phyloP scores from a whole-genome alignment of 2,329 filamentous ascomycete species.

The Calonectria hongkongensis region DNA sequence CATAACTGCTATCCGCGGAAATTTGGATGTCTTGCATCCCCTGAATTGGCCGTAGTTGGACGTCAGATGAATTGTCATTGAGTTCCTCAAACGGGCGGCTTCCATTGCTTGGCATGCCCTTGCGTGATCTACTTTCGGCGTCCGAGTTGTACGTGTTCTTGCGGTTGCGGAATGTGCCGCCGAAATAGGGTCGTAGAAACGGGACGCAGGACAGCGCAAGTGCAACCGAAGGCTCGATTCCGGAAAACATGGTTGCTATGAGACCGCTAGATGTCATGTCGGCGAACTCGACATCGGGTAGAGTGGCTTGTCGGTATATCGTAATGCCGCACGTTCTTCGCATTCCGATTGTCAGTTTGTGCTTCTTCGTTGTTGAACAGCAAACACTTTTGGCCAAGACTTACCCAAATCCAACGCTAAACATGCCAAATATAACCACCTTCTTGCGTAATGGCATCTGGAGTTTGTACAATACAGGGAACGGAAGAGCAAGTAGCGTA shows the following conservation, averaged over 20 bases:
- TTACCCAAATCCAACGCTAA: conserved; percentile 6
- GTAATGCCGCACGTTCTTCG: conserved; percentile 5
- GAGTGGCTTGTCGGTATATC: conserved; percentile 12
- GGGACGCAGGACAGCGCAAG: conserved; percentile 30
- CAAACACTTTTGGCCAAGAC: neutral
- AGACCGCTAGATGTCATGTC: conserved; percentile 34
- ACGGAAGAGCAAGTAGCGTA: conserved; percentile 2
- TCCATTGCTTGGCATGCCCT: neutral
- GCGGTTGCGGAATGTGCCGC: neutral
- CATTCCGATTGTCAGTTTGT: neutral
- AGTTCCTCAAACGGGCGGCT: conserved; percentile 2
- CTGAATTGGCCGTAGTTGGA: conserved; percentile 2
- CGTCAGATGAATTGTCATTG: conserved; percentile 3
- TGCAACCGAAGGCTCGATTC: conserved; percentile 30
- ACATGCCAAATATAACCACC: conserved; percentile 14
- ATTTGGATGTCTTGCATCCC: neutral
- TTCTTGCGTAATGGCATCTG: conserved; percentile 10
- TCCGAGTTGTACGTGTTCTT: conserved; percentile 22
- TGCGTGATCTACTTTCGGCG: conserved; percentile 9
- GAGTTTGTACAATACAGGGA: neutral
- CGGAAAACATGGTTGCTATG: conserved; percentile 31
- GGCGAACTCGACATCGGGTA: conserved; percentile 7
- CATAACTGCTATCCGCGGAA: neutral
- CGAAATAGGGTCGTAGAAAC: conserved; percentile 16
- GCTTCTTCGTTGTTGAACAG: neutral